A percentile compares a stretch with the other conserved stretches of the same genome.
phyloP scores from a whole-genome alignment of 768 basidiomycete species.

The Pleurotus ostreatus region DNA sequence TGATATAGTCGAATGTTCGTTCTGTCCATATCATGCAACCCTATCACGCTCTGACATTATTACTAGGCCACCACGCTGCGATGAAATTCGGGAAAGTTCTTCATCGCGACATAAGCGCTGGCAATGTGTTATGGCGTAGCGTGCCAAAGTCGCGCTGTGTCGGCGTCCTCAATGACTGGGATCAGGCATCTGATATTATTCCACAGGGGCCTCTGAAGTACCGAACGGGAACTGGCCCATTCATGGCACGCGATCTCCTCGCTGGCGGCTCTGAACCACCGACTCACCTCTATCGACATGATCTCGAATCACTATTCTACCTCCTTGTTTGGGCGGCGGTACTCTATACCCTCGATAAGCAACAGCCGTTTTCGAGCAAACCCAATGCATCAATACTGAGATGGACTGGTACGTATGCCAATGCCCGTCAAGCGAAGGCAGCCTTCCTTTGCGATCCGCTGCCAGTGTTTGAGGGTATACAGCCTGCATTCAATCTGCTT shows the following conservation, averaged over 20 bases:
- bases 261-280: slow-evolving; percentile 4
- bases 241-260: slow-evolving; percentile 25
- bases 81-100: slow-evolving; percentile 18
- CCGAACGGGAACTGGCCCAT: slow-evolving; percentile 23
- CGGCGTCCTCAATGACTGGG: slow-evolving; percentile 26
- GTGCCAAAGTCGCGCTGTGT: slow-evolving; percentile 1
- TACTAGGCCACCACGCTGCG: slow-evolving; percentile 21
- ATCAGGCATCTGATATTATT: slow-evolving; percentile 14
- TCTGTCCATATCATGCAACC: too few species aligned
- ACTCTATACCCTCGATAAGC: slow-evolving; percentile 15
- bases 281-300: slow-evolving; percentile 20
- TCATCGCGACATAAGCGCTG: slow-evolving; percentile 27
- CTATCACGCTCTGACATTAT: too few species aligned
- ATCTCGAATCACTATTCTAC: slow-evolving; percentile 23
- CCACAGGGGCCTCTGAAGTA: slow-evolving; percentile 5
- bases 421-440: too few species aligned
- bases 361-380: not conserved
- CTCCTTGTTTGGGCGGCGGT: slow-evolving; percentile 20
- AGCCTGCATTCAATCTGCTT: too few species aligned
- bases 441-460: too few species aligned
- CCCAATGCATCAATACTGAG: too few species aligned
- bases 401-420: too few species aligned
- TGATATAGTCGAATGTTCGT: slow-evolving; percentile 27
- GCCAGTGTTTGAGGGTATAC: too few species aligned
- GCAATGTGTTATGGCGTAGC: slow-evolving; percentile 21